Evolutionary conservation across 495 filamentous ascomycete species (phyloP), one percentile per base, ranked within the genome.

Genomic region (Podospora tetraspora): DNA sequence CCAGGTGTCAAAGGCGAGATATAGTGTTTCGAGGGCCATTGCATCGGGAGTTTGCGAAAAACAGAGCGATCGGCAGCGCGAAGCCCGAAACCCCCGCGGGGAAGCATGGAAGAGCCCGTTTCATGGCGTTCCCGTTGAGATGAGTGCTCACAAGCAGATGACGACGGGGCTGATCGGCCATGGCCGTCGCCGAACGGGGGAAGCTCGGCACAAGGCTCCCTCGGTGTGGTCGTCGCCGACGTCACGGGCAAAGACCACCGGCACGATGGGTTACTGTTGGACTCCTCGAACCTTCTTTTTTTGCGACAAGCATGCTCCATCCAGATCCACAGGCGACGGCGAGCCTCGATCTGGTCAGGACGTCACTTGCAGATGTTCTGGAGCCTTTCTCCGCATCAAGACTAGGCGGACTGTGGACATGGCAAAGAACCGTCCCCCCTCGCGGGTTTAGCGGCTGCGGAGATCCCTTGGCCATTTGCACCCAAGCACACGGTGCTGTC

Each of bases 311-410:
- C 34, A 24, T 37, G 29, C 24, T 66, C 37, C 30, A 21, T 60
- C 24, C 60, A 61, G 21, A 61, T 34, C 30, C 10, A 60, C 23
- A 27, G 63, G 63, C 24, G 34, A 62, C 6, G 59, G 57, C 56
- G 37, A 22, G 25, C 43, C 24, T 52, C 62, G 37, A 66, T 66
- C 66, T 68, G 66, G 57, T 60, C 66, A 71, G 66, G 60, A 71
- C 70, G 66, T 68, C 66, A 68, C 66, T 29, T 13, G 43, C 62
- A 34, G 62, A 68, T 61, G 57, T 71, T 65, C 69, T 65, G 66
- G 69, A 68, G 69, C 69, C 65, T 61, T 70, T 70, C 68, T 65
- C 70, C 70, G 57, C 62, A 68, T 71, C 23, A 60, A 66, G 69
- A 66, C 66, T 70, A 70, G 71, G 71, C 37, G 21, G 32, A n/a